Evolutionary conservation across 129 eudicot species (phyloP).

Genomic region (Lactuca saligna): DNA sequence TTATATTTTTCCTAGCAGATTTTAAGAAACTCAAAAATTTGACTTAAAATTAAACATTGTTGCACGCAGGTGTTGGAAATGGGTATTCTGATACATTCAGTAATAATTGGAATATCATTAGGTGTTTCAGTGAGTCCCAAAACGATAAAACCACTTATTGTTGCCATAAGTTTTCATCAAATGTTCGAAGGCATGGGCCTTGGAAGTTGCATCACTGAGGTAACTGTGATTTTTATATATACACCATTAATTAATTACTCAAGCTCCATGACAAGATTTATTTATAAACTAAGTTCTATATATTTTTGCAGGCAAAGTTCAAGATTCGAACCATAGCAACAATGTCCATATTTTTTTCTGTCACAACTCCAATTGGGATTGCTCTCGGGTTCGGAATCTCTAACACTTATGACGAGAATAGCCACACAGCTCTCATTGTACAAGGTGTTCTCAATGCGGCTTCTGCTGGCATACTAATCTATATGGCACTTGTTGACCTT

Average conservation of each 20-base stretch:
- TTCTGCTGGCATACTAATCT: conserved; percentile 50
- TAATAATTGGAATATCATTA: conserved; percentile 48
- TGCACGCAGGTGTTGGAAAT: conserved; percentile 45
- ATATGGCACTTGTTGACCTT: conserved; percentile 67
- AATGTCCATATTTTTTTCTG: conserved; percentile 42
- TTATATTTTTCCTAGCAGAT: no score
- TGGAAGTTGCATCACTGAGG: conserved; percentile 54
- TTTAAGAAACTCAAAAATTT: no score
- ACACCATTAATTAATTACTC: background rate
- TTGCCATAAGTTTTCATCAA: conserved; percentile 55
- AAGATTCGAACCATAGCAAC: conserved; percentile 16
- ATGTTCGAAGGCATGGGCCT: conserved; percentile 62
- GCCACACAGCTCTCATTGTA: conserved; percentile 47
- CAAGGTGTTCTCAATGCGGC: conserved; percentile 50
- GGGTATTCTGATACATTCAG: conserved; percentile 50
- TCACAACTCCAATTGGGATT: conserved; percentile 55
- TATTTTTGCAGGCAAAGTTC: conserved; percentile 40
- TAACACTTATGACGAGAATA: conserved; percentile 43
- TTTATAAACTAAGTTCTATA: background rate
- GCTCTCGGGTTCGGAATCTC: conserved; percentile 40
- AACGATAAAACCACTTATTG: conserved; percentile 49
- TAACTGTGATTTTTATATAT: conserved; percentile 1
- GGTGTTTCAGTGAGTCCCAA: conserved; percentile 42
- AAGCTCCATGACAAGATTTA: background rate
- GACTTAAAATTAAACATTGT: background rate